Percentiles rank a stretch among this genome's conserved stretches.
Evolutionary conservation across 108 stramenopile species (phyloP).

Genomic region (Cylindrotheca closterium): DNA sequence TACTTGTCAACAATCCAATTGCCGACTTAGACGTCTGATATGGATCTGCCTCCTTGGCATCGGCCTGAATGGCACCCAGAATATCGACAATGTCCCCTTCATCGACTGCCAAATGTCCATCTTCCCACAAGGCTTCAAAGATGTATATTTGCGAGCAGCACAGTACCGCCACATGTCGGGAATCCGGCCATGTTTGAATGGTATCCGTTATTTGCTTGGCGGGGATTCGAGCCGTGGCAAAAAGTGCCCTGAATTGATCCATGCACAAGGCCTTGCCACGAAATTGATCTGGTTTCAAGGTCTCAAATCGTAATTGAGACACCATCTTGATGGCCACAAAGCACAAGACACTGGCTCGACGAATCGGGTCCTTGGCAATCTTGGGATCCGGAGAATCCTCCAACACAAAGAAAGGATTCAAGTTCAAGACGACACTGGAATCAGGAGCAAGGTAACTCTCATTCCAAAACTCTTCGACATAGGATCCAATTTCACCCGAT

Average conservation of each 20-base stretch:
- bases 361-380: constrained; percentile 57
- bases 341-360: constrained; percentile 67
- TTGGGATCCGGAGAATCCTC: constrained; percentile 86
- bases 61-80: constrained; percentile 59
- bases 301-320: constrained; percentile 58
- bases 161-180: constrained; percentile 73
- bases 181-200: constrained; percentile 57
- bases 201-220: constrained; percentile 45
- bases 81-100: constrained; percentile 78
- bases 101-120: constrained; percentile 70
- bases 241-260: constrained; percentile 63
- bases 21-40: constrained; percentile 23
- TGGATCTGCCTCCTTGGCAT: constrained; percentile 38
- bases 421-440: constrained; percentile 73
- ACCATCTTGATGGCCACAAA: constrained; percentile 78
- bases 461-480: constrained; percentile 89
- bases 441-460: constrained; percentile 87
- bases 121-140: constrained; percentile 77
- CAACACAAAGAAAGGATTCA: constrained; percentile 88
- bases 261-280: constrained; percentile 78
- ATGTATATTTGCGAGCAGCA: constrained; percentile 72
- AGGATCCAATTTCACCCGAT: constrained; percentile 57
- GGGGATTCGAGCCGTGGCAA: constrained; percentile 67
- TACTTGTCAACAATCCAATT: constrained; percentile 79
- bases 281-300: constrained; percentile 67